Base-by-base conservation (phyloP, 768 basidiomycete genomes). In the Suillus bovinus region DNA sequence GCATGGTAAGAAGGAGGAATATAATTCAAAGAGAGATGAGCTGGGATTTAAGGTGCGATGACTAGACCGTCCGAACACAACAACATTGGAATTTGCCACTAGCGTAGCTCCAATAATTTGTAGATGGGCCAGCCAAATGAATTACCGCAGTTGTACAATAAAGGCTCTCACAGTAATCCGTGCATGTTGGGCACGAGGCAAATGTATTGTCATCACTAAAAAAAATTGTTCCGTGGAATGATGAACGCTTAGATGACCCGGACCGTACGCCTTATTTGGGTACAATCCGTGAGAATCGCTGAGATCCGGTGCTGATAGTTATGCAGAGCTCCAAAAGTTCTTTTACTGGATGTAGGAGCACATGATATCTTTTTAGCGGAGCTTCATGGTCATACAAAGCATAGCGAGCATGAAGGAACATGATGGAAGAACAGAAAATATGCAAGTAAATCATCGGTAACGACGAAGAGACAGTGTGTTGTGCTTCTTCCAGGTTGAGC, bases 401-500 rank as follows among this genome's bases (percentile, higher is more conserved):
- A 73, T 68, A 71, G 57, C 66, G 62, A 66, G 70, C 74, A 79
- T 72, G 67, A 66, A 62, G 50, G 61, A 68, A 58, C 59, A 63
- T 46, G 58, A 41, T 66, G 61, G 62, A 50, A 63, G 60, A 38
- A 62, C 49, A 59, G 50, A 31, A 5, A 49, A 47, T 38, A 33
- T n/a, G n/a, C 33, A 52, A 54, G 36, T 24, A 57, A 61, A 67
- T 84, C 72, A 93, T 78, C 91, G 88, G 85, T 93, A 93, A 66
- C 91, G 88, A 73, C 89, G 91, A 66, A 93, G 85, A 77, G 87
- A 90, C 85, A 93, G 91, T 17, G 96, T 97, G 86, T 98, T 99
- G 94, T 98, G 93, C 77, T 85, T 94, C 80, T 93, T 94, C 95
- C 95, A 99, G 79, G 91, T 94, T 11, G 94, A 90, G 66, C 88